Evolutionary conservation across 257 asterid genomes (phyloP), one percentile per base, ranked within the genome.

Genomic region (Solanum corneliomulleri): DNA sequence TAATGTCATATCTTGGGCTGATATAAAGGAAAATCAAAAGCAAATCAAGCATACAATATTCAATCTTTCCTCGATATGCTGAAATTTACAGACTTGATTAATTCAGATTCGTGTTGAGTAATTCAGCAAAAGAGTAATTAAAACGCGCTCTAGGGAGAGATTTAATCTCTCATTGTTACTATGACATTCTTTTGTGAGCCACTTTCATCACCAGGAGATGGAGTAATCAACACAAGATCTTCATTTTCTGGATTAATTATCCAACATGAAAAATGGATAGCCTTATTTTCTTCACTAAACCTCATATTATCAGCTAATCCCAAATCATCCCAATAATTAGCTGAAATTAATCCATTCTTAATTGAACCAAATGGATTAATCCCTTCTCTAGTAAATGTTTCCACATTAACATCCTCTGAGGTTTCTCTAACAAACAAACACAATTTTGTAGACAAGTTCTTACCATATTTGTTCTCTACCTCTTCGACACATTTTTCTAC

Each of bases 241-340:
- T 95, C 93, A 88, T 91, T 95, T 78, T 69, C 84, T 21, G 86
- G 86, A 2, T 94, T 89, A 49, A 88, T 91, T 60, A 94, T 89
- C 98, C 98, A 94, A 60, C 93, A 90, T 4, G 98, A 91, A 31
- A 74, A 92, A 87, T 91, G 72, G 21, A 15, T 88, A 47, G 94
- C 88, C 85, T 88, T 87, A 33, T 88, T 90, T 68, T 91, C 96
- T 90, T 86, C 90, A 76, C 66, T 74, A 23, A 94, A 92, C 35
- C 94, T 88, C 20, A 91, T 72, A 23, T 60, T 82, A 14, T 87
- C 89, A 88, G 75, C 62, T 71, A 72, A 20, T 72, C 85, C 91
- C 13, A 92, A 89, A 52, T 90, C 93, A 88, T 90, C 92, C 94
- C 93, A 93, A 58, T 60, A 93, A 60, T 75, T 87, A 37, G 52